A percentile compares a stretch with the other conserved stretches of the same genome.
phyloP scores from a whole-genome alignment of 352 stramenopile species.

The Aphanomyces cochlioides region DNA sequence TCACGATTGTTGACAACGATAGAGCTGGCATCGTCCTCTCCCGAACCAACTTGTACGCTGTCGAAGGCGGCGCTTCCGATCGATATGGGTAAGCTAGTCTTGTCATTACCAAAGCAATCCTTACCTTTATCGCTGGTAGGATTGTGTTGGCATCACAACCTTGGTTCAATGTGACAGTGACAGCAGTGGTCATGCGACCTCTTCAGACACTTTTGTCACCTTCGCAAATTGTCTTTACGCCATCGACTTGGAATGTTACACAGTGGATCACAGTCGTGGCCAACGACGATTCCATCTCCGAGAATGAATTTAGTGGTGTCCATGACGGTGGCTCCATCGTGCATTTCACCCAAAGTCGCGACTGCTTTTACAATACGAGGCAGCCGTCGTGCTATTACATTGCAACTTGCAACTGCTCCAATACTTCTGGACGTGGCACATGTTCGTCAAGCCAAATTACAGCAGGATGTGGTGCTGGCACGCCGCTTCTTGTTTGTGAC shows the following conservation, averaged over 20 bases:
- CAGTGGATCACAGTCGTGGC: conserved; percentile 47
- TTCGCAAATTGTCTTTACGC: conserved; percentile 41
- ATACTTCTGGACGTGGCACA: not conserved
- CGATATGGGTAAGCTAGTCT: conserved; percentile 38
- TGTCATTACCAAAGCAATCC: not conserved
- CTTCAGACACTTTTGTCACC: conserved; percentile 43
- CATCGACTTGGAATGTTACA: conserved; percentile 46
- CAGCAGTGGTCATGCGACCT: conserved; percentile 42
- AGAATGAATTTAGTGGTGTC: conserved; percentile 58
- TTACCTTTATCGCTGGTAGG: not conserved
- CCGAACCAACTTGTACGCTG: conserved; percentile 53
- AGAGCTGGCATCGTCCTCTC: conserved; percentile 48
- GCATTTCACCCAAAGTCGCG: conserved; percentile 53
- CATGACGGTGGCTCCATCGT: conserved; percentile 52
- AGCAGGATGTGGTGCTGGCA: not conserved
- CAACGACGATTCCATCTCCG: conserved; percentile 54
- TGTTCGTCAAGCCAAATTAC: conserved; percentile 2
- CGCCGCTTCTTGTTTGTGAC: conserved; percentile 22
- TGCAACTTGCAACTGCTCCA: conserved; percentile 38
- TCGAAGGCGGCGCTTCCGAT: conserved; percentile 53
- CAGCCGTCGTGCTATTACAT: conserved; percentile 63
- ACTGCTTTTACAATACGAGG: conserved; percentile 60
- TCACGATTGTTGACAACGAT: conserved; percentile 74
- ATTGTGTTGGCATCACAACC: conserved; percentile 53
- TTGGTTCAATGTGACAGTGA: conserved; percentile 54